These are phyloP conservation scores for Ampelocalamus luodianensis DNA, from an alignment of 176 grass and related monocot species.

Conservation along the genomic window DNA sequence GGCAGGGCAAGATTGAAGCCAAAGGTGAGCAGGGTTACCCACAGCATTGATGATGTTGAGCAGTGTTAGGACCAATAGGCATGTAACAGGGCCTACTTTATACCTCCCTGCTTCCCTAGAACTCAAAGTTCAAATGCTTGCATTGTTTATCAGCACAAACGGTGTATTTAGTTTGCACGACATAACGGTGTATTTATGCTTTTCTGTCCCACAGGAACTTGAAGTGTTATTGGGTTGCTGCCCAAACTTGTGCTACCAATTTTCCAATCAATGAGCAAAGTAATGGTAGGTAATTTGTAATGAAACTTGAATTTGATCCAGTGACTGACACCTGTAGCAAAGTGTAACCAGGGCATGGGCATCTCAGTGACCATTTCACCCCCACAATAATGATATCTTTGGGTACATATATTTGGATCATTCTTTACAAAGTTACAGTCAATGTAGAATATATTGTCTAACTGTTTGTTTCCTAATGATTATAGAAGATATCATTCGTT, in stretches of 20 bases:
- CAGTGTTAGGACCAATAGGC: constrained; percentile 43
- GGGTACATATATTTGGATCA: constrained; percentile 9
- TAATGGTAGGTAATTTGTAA: constrained; percentile 21
- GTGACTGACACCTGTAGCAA: background rate
- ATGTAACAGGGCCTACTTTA: constrained; percentile 60
- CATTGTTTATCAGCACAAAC: constrained; percentile 24
- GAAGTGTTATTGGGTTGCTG: constrained; percentile 3
- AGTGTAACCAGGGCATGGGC: constrained; percentile 32
- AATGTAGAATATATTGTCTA: constrained; percentile 5
- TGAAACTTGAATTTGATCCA: constrained; percentile 18
- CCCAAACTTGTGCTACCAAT: constrained; percentile 21
- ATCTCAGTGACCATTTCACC: constrained; percentile 13
- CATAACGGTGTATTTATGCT: constrained; percentile 32
- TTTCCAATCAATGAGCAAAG: constrained; percentile 27
- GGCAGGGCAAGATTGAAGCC: constrained; percentile 62
- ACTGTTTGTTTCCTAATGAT: constrained; percentile 15
- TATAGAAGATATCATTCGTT: constrained; percentile 17
- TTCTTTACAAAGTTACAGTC: constrained; percentile 10
- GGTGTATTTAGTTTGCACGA: constrained; percentile 36
- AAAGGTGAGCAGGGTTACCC: constrained; percentile 58
- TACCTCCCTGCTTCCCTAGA: constrained; percentile 45
- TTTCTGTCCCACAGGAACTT: constrained; percentile 29
- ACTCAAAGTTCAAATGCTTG: constrained; percentile 41
- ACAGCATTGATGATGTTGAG: constrained; percentile 68
- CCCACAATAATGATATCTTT: constrained; percentile 19